Evolutionary conservation across 1,284 basidiomycete genomes (phyloP).

Genomic region (Coniferiporia weirii): DNA sequence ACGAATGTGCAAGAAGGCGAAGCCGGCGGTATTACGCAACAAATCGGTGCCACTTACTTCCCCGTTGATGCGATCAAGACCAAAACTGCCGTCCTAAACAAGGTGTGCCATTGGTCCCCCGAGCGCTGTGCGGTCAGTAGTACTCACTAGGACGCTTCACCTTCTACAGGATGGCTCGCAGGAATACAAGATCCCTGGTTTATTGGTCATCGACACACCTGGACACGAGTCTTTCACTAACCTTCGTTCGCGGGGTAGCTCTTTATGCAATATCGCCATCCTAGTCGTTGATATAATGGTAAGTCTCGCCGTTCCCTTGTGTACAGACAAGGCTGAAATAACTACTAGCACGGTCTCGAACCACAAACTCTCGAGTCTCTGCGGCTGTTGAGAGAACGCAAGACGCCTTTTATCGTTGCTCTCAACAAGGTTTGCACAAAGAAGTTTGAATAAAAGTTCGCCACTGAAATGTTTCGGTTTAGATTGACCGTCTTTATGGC

Average conservation of each 20-base stretch:
- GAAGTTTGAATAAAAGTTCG: background rate
- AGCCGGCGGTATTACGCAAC: conserved; percentile 99
- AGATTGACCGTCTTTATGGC: conserved; percentile 95
- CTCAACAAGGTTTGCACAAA: conserved; percentile 77
- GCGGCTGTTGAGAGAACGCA: conserved; percentile 86
- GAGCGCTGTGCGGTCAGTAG: background rate
- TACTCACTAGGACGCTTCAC: conserved; percentile 4
- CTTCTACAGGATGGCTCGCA: conserved; percentile 60
- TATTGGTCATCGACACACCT: conserved; percentile 97
- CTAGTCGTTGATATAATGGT: conserved; percentile 99
- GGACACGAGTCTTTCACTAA: conserved; percentile 99
- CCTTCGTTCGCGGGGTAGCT: conserved; percentile 92
- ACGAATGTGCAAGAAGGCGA: conserved; percentile 99
- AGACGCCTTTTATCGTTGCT: conserved; percentile 99
- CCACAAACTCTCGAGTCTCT: conserved; percentile 97
- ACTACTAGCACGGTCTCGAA: conserved; percentile 87
- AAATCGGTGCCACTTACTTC: conserved; percentile 99
- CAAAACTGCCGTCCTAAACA: conserved; percentile 91
- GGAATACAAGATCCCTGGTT: conserved; percentile 96
- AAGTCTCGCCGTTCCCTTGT: conserved; percentile 22
- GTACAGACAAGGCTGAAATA: conserved; percentile 17
- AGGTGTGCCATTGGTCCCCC: conserved; percentile 36
- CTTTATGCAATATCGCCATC: conserved; percentile 98
- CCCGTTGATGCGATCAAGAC: conserved; percentile 92
- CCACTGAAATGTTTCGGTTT: conserved; percentile 5